Percentiles rank a stretch among this genome's conserved stretches.
These are phyloP conservation scores for Cafeteria roenbergensis DNA, from an alignment of 108 stramenopile species.

Conservation along the genomic window DNA sequence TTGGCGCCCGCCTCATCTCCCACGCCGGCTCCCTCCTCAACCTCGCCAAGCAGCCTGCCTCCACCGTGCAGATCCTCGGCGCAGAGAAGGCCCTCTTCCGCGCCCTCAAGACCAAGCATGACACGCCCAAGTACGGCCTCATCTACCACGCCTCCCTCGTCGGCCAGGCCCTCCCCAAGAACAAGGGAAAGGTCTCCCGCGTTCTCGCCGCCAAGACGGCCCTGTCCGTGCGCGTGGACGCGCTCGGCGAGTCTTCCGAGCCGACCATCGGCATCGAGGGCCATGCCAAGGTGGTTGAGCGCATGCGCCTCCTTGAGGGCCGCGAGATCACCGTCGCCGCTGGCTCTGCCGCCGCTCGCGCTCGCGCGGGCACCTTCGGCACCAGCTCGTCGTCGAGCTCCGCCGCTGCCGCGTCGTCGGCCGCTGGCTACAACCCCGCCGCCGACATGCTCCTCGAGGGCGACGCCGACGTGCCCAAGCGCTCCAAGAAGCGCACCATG, in stretches of 20 bases:
- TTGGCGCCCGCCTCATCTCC: slow-evolving; percentile 93
- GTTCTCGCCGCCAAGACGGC: slow-evolving; percentile 96
- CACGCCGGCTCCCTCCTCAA: slow-evolving; percentile 96
- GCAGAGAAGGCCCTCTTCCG: slow-evolving; percentile 99
- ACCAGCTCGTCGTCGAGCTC: slow-evolving; percentile 57
- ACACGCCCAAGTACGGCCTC: slow-evolving; percentile 99
- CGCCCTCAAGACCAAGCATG: slow-evolving; percentile 99
- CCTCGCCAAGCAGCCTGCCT: slow-evolving; percentile 95
- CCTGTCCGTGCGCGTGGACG: slow-evolving; percentile 93
- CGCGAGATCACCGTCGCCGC: slow-evolving; percentile 40
- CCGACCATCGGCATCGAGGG: slow-evolving; percentile 86
- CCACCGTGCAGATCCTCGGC: slow-evolving; percentile 98
- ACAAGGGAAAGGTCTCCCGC: slow-evolving; percentile 97
- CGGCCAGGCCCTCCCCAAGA: slow-evolving; percentile 93
- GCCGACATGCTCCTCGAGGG: slow-evolving; percentile 60
- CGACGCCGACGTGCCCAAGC: slow-evolving; percentile 28
- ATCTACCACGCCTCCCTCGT: slow-evolving; percentile 99
- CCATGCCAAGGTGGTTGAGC: slow-evolving; percentile 88
- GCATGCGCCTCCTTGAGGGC: slow-evolving; percentile 86
- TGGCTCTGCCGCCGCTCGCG: slow-evolving; percentile 47
- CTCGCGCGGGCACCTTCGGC: slow-evolving; percentile 36
- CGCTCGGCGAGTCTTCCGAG: slow-evolving; percentile 77
- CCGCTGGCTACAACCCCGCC: slow-evolving; percentile 62
- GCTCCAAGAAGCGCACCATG: slow-evolving; percentile 37
- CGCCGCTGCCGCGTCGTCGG: slow-evolving; percentile 55